phyloP scores from a whole-genome alignment of 345 rosid species.

The Salix brachista region DNA sequence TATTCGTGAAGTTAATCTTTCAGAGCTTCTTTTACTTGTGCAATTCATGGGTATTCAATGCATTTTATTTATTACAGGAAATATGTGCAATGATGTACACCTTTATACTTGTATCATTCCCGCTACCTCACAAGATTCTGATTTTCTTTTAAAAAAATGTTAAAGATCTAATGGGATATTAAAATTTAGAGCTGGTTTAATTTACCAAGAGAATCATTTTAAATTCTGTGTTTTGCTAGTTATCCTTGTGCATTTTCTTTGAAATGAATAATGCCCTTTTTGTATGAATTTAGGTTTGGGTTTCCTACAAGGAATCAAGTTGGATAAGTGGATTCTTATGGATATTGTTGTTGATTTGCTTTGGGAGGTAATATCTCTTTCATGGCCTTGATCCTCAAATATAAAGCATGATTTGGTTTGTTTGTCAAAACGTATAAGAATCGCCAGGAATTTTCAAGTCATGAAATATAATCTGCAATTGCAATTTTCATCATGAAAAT shows the following conservation, averaged over 20 bases:
- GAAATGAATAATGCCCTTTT: conserved; percentile 1
- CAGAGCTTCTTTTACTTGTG: background rate
- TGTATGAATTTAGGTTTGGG: conserved; percentile 53
- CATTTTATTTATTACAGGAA: background rate
- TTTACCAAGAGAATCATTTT: background rate
- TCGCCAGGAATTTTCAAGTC: background rate
- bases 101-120: background rate
- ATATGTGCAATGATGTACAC: background rate
- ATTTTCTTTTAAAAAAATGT: background rate
- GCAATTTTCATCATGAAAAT: background rate
- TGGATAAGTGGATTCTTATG: conserved; percentile 60
- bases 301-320: conserved; percentile 73
- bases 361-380: conserved; percentile 62
- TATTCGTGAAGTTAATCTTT: background rate
- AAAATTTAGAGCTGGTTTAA: background rate
- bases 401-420: background rate
- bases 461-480: background rate
- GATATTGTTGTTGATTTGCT: conserved; percentile 63
- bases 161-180: background rate
- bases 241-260: background rate
- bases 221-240: background rate
- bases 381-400: background rate
- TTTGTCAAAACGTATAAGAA: background rate
- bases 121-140: background rate
- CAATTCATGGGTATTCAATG: background rate